Percentiles rank a stretch among this genome's conserved stretches.
Conservation (phyloP, 164 flowering plant genomes). For the Umbilicus rupestris region DNA sequence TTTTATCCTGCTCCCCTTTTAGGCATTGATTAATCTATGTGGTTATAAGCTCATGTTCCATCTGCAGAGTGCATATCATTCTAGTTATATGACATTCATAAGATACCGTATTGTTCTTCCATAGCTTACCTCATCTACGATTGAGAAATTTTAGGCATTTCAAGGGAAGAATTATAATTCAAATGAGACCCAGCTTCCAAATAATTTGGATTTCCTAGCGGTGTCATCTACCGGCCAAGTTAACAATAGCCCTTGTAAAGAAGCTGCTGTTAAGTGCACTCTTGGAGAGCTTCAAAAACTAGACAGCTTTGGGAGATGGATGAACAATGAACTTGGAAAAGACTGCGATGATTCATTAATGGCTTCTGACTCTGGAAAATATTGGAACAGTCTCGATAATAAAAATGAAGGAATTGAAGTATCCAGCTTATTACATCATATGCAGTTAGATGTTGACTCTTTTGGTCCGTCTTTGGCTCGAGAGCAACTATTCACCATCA, state of each 20-base stretch:
- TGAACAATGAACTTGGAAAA: constrained; percentile 55
- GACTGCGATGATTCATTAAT: constrained; percentile 57
- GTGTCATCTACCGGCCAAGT: constrained; percentile 13
- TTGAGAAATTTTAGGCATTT: not conserved
- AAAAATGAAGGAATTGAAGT: constrained; percentile 43
- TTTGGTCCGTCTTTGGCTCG: constrained; percentile 61
- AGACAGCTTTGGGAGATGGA: constrained; percentile 71
- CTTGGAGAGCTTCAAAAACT: constrained; percentile 39
- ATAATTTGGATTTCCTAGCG: constrained; percentile 8
- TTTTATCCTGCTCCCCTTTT: not conserved
- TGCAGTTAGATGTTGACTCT: constrained; percentile 46
- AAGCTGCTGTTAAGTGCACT: constrained; percentile 14
- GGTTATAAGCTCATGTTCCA: not conserved
- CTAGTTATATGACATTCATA: not conserved
- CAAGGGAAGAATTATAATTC: constrained; percentile 18
- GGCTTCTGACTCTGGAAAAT: constrained; percentile 51
- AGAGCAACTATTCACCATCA: constrained; percentile 58
- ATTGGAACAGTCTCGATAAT: constrained; percentile 45
- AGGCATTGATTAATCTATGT: not conserved
- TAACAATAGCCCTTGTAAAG: constrained; percentile 15
- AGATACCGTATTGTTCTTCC: not conserved
- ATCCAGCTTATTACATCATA: constrained; percentile 45
- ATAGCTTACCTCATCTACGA: not conserved
- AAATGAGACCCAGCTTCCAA: constrained; percentile 13
- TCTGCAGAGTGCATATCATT: not conserved